Base-by-base conservation (phyloP, 768 basidiomycete species). In the Lactarius evosmus region DNA sequence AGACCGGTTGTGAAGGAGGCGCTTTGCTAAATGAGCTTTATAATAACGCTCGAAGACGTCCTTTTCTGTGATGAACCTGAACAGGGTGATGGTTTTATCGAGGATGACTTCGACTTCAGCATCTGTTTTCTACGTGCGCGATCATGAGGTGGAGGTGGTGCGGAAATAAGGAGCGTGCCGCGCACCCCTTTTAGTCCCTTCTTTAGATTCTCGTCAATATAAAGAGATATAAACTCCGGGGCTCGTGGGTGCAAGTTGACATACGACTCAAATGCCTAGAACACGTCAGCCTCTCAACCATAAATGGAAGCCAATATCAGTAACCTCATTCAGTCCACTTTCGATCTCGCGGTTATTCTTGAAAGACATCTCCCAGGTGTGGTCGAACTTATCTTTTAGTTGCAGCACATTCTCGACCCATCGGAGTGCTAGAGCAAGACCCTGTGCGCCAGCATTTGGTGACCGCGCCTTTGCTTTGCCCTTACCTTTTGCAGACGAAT, bases 21-120 rank as follows among this genome's bases (percentile, higher is more conserved):
- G 92, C 73, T 95, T 93, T 6, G 96, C 93, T 33, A 99, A 86
- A 74, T 98, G 97, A 17, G 82, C 83, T 76, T 98, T 98, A 79
- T 99, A 99, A 74, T 98, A 98, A 36, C 92, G 84, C 74, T 99
- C 97, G 72, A 99, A 99, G 16, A 94, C 84, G 72, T 99, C 97
- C 76, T 98, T 98, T 75, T 98, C 95, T 2, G 86, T 82, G 62
- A 98, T 80, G 77, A 86, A 99, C 55, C 96, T 84, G 83, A 99
- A 99, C 32, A 98, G 85, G 2, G 87, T 91, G 74, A 98, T 97
- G 0, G 97, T 95, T 78, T 97, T 98, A 72, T 98, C 96, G 64
- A 99, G 78, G 6, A 96, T 84, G 36, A 74, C 74, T 69, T 98
- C 96, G 57, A 98, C 88, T 71, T 99, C 97, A 22, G 82, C 79